Conservation (phyloP, 2,329 filamentous ascomycete species). For the Colletotrichum sp. region DNA sequence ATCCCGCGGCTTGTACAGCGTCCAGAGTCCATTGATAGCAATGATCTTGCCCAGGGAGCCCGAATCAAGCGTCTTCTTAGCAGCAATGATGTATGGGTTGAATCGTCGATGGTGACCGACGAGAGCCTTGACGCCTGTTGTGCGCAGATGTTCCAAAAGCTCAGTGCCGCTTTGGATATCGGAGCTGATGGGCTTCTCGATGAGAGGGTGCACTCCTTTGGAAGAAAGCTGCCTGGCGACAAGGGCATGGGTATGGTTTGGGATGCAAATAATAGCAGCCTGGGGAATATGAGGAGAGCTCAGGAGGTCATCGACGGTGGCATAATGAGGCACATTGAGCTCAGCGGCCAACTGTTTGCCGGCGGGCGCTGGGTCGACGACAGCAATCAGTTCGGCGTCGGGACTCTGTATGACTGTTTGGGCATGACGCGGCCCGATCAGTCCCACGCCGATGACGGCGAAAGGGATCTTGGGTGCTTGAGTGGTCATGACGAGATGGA, state of each 20-base stretch:
- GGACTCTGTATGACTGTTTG: conserved; percentile 26
- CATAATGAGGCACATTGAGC: conserved; percentile 25
- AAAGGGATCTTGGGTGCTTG: conserved; percentile 7
- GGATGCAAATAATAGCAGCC: conserved; percentile 63
- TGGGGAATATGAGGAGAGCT: conserved; percentile 42
- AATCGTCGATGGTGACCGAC: conserved; percentile 66
- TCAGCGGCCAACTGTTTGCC: conserved; percentile 25
- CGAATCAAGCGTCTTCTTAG: conserved; percentile 46
- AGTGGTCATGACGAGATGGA: not conserved
- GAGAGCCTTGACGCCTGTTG: conserved; percentile 45
- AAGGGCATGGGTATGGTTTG: conserved; percentile 61
- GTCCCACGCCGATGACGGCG: conserved; percentile 34
- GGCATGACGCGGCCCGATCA: conserved; percentile 36
- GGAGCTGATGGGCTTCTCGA: conserved; percentile 62
- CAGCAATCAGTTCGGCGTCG: conserved; percentile 27
- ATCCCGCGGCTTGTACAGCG: conserved; percentile 49
- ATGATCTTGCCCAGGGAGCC: conserved; percentile 49
- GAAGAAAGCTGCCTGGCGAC: conserved; percentile 52
- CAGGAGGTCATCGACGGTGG: conserved; percentile 47
- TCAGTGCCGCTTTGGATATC: conserved; percentile 38
- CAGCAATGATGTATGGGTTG: conserved; percentile 57
- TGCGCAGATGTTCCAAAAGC: conserved; percentile 30
- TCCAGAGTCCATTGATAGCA: conserved; percentile 61
- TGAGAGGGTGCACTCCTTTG: conserved; percentile 54
- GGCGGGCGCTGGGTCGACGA: conserved; percentile 32